Percentiles rank a stretch among this genome's conserved stretches.
phyloP scores from a whole-genome alignment of 768 basidiomycete genomes.

The Tylopilus intermedius region DNA sequence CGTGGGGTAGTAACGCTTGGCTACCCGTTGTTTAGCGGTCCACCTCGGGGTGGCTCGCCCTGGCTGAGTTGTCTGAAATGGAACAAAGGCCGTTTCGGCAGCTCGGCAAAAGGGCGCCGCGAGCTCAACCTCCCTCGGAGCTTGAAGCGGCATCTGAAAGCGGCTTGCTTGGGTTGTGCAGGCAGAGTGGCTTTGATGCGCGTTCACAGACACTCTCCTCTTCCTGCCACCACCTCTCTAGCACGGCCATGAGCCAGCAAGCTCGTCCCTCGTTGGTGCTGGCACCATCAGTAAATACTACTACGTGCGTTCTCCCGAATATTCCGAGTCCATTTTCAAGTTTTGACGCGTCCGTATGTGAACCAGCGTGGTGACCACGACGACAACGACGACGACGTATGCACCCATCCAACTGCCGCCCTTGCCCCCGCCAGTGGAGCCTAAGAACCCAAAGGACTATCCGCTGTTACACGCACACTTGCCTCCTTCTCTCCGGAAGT shows the following conservation, averaged over 20 bases:
- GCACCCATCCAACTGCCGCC: constrained; percentile 81
- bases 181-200: constrained; percentile 32
- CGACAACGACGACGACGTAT: constrained; percentile 85
- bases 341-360: constrained; percentile 23
- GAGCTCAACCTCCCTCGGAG: constrained; percentile 9
- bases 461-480: constrained; percentile 71
- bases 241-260: constrained; percentile 52
- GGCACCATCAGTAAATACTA: constrained; percentile 80
- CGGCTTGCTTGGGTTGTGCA: constrained; percentile 27
- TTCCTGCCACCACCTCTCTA: constrained; percentile 24
- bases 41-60: not conserved
- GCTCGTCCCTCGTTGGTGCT: constrained; percentile 66
- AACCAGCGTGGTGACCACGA: constrained; percentile 81
- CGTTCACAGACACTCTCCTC: constrained; percentile 23
- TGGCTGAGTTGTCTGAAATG: not conserved
- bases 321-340: not conserved
- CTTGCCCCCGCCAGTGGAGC: constrained; percentile 63
- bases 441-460: constrained; percentile 76
- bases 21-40: not conserved
- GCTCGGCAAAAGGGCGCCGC: constrained; percentile 21
- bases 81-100: constrained; percentile 17
- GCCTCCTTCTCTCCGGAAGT: constrained; percentile 67
- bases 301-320: constrained; percentile 51
- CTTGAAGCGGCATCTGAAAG: constrained; percentile 25
- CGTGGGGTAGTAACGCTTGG: not conserved